Conservation (phyloP, 2,329 filamentous ascomycete species). For the Basipetospora chlamydospora region DNA sequence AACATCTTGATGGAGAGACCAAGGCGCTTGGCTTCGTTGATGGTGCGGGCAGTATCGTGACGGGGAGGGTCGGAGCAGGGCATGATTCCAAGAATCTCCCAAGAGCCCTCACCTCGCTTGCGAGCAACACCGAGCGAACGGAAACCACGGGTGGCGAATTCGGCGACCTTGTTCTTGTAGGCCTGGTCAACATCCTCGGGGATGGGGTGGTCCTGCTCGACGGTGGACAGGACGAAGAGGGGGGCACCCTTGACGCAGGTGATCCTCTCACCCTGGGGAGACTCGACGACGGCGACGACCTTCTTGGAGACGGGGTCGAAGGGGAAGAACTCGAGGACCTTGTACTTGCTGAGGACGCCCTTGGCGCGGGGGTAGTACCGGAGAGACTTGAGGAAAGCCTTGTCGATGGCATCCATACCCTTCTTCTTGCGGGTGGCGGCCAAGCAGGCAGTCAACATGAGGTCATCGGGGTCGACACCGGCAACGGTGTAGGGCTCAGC, state of each 20-base stretch:
- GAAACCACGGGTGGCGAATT: slow-evolving; percentile 87
- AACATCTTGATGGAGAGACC: slow-evolving; percentile 93
- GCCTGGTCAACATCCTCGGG: slow-evolving; percentile 62
- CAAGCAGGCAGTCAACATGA: slow-evolving; percentile 84
- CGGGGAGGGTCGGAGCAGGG: slow-evolving; percentile 85
- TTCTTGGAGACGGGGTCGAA: slow-evolving; percentile 94
- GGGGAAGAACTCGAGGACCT: slow-evolving; percentile 69
- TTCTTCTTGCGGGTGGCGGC: slow-evolving; percentile 90
- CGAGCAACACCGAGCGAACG: slow-evolving; percentile 86
- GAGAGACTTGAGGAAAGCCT: slow-evolving; percentile 81
- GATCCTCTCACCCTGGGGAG: slow-evolving; percentile 69
- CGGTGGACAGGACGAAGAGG: slow-evolving; percentile 73
- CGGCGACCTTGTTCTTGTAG: slow-evolving; percentile 86
- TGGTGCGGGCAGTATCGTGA: slow-evolving; percentile 79
- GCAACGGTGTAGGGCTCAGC: slow-evolving; percentile 71
- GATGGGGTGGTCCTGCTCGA: slow-evolving; percentile 72
- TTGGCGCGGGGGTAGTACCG: slow-evolving; percentile 74
- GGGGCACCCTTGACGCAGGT: slow-evolving; percentile 86
- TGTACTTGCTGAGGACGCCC: slow-evolving; percentile 66
- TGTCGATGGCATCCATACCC: slow-evolving; percentile 89
- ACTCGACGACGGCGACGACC: slow-evolving; percentile 71
- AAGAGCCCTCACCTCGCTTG: slow-evolving; percentile 66
- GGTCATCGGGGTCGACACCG: slow-evolving; percentile 72
- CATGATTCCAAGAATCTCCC: slow-evolving; percentile 93
- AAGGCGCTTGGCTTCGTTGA: slow-evolving; percentile 76